A percentile compares a stretch with the other conserved stretches of the same genome.
Evolutionary conservation across 2,329 filamentous ascomycete species (phyloP).

Genomic region (Fusarium pseudoanthophilum): DNA sequence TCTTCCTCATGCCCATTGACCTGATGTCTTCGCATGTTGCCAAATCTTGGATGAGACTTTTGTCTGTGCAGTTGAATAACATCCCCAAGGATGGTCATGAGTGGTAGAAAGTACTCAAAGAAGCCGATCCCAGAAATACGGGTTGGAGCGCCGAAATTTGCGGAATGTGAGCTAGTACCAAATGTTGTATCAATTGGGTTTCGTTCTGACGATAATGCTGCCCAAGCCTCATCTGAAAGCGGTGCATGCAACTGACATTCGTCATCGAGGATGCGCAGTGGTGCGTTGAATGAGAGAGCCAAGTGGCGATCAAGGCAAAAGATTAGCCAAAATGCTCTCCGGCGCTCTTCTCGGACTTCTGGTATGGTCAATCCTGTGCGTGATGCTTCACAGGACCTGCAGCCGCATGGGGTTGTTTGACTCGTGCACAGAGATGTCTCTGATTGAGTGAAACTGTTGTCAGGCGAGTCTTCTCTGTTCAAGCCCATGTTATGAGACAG

Average conservation of each 20-base stretch:
- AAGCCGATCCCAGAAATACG: not conserved
- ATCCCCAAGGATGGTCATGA: not conserved
- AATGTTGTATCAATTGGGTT: accelerated
- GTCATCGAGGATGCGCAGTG: not conserved
- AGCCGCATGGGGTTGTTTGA: not conserved
- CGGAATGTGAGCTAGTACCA: not conserved
- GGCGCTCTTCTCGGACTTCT: not conserved
- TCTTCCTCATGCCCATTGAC: not conserved
- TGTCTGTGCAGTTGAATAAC: not conserved
- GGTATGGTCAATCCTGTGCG: not conserved
- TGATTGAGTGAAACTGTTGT: not conserved
- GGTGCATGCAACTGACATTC: not conserved
- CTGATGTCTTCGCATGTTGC: not conserved
- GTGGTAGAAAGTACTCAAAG: not conserved
- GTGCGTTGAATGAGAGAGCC: not conserved
- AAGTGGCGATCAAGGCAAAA: not conserved
- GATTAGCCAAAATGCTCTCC: not conserved
- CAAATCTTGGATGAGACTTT: not conserved
- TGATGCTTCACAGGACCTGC: not conserved
- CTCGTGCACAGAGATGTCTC: not conserved
- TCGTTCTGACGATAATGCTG: not conserved
- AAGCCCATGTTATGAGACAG: not conserved
- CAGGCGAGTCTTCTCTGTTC: not conserved
- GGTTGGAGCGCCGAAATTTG: not conserved
- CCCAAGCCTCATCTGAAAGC: not conserved